These are phyloP conservation scores for Fusarium stilboides DNA, from an alignment of 2,329 filamentous ascomycete species.

Conservation along the genomic window DNA sequence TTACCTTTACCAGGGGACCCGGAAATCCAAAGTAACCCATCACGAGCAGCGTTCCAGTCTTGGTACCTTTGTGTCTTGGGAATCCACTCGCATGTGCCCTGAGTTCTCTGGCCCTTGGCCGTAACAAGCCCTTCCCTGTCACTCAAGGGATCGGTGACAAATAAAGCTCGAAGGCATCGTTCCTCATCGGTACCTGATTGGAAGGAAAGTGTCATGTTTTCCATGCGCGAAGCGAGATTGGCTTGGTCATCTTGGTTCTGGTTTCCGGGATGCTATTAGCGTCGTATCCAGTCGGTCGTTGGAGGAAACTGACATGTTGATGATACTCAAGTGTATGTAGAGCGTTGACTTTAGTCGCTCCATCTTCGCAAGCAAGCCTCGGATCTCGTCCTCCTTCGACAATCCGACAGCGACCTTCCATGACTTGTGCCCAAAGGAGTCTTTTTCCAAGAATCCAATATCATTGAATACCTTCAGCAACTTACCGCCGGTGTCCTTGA, in stretches of 20 bases:
- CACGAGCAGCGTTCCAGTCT: neutral
- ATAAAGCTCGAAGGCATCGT: constrained; percentile 6
- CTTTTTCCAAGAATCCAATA: constrained; percentile 10
- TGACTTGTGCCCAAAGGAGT: neutral
- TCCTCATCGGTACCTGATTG: constrained; percentile 12
- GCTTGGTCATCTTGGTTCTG: neutral
- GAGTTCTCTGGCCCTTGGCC: neutral
- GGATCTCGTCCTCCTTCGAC: constrained; percentile 1
- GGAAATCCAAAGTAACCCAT: constrained; percentile 20
- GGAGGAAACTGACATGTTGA: constrained; percentile 1
- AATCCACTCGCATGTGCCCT: constrained; percentile 32
- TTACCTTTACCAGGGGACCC: constrained; percentile 24
- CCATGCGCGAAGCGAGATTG: neutral
- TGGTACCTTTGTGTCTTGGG: neutral
- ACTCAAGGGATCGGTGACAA: constrained; percentile 19
- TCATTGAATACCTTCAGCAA: neutral
- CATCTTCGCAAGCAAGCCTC: neutral
- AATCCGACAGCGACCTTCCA: constrained; percentile 9
- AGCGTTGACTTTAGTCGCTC: constrained; percentile 15
- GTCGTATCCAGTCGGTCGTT: no score
- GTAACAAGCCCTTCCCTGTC: constrained; percentile 13
- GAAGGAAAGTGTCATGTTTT: neutral
- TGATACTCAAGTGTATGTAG: neutral
- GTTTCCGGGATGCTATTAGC: neutral
- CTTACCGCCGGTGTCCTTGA: neutral